These are phyloP conservation scores for Chlorella sorokiniana DNA, from an alignment of 139 green algal genomes.

Conservation along the genomic window DNA sequence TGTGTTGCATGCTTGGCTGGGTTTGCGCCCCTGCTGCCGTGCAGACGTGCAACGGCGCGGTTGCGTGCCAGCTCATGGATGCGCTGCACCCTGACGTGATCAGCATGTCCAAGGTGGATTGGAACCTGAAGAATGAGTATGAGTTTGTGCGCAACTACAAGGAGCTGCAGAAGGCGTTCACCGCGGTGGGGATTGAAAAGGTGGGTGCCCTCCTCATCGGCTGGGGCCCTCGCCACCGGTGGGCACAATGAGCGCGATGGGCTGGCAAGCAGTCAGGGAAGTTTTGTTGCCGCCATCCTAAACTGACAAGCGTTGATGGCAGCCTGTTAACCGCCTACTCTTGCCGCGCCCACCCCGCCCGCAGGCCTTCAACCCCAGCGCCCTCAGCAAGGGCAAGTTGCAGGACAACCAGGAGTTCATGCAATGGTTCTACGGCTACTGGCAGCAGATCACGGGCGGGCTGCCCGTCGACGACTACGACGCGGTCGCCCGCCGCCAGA, in stretches of 20 bases:
- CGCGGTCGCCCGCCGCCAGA: slow-evolving; percentile 35
- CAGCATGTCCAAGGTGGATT: slow-evolving; percentile 95
- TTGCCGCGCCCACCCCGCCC: background rate
- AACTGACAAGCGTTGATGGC: background rate
- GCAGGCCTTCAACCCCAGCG: slow-evolving; percentile 89
- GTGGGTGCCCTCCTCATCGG: slow-evolving; percentile 38
- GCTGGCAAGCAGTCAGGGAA: background rate
- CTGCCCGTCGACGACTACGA: slow-evolving; percentile 68
- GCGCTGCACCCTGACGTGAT: slow-evolving; percentile 81
- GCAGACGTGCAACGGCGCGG: slow-evolving; percentile 78
- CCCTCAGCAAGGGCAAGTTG: slow-evolving; percentile 90
- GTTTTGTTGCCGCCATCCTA: background rate
- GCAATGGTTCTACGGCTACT: slow-evolving; percentile 94
- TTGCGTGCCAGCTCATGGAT: slow-evolving; percentile 95
- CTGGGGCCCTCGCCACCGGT: background rate
- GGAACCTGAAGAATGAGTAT: slow-evolving; percentile 95
- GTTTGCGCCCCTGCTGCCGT: background rate
- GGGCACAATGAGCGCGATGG: background rate
- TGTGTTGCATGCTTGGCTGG: background rate
- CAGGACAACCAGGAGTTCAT: slow-evolving; percentile 98
- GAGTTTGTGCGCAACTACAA: slow-evolving; percentile 98
- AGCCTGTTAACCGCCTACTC: background rate
- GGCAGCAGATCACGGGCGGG: slow-evolving; percentile 64
- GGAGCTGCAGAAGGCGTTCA: slow-evolving; percentile 94
- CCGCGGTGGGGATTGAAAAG: slow-evolving; percentile 89